A percentile compares a stretch with the other conserved stretches of the same genome.
phyloP scores from a whole-genome alignment of 2,329 filamentous ascomycete species.

The Anisogramma anomala region DNA sequence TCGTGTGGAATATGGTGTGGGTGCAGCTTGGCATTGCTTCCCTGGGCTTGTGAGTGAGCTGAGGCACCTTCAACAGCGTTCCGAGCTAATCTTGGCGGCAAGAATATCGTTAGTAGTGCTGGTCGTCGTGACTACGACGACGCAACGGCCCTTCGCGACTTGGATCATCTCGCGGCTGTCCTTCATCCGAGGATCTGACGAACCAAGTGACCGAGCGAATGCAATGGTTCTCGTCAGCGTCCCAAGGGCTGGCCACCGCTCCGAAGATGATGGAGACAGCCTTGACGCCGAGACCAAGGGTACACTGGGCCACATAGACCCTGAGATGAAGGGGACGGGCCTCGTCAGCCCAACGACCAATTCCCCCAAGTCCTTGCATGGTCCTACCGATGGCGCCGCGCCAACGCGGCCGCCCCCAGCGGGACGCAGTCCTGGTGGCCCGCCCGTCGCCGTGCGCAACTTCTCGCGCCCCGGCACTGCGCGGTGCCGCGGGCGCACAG shows the following conservation, averaged over 20 bases:
- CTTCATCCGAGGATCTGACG: conserved; percentile 1
- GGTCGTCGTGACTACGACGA: conserved; percentile 6
- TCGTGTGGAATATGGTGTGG: conserved; percentile 9
- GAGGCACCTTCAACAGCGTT: not conserved
- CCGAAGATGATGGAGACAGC: not conserved
- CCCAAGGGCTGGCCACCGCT: not conserved
- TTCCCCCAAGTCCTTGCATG: conserved; percentile 2
- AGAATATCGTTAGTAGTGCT: conserved; percentile 7
- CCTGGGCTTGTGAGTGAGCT: conserved; percentile 5
- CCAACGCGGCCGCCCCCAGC: not conserved
- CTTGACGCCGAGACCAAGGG: not conserved
- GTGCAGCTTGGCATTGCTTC: conserved; percentile 2
- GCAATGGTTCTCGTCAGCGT: conserved; percentile 4
- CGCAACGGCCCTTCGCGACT: conserved; percentile 12
- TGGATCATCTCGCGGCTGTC: conserved; percentile 1
- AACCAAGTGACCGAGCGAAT: not conserved
- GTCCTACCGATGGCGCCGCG: not conserved
- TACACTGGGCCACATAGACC: not conserved
- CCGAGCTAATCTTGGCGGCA: too few relatives aligned
- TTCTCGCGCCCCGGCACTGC: too few relatives aligned
- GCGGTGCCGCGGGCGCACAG: too few relatives aligned
- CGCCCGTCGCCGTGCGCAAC: too few relatives aligned
- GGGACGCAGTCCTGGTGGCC: too few relatives aligned
- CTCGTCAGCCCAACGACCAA: conserved; percentile 2
- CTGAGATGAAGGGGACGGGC: not conserved